Conservation (phyloP, 495 filamentous ascomycete genomes). For the Penicillium coprophilum region DNA sequence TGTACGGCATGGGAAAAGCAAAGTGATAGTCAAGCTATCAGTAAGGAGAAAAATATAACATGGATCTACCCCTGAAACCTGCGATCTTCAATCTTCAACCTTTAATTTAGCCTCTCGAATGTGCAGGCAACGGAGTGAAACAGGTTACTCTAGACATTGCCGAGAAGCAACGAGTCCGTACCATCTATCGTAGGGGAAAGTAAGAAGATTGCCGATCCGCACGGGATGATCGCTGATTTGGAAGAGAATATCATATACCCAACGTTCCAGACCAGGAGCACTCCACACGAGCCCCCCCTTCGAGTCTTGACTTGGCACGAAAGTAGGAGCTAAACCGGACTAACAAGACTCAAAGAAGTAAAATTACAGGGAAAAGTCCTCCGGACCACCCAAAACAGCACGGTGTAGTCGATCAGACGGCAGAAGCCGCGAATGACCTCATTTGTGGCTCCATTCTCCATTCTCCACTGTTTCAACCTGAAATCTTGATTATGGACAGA, state of each 20-base stretch:
- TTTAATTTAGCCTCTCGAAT: too few relatives aligned
- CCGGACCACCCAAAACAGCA: constrained; percentile 6
- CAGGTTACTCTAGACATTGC: background rate
- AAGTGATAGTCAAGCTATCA: background rate
- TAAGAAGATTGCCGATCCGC: background rate
- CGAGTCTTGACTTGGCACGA: background rate
- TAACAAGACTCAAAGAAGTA: background rate
- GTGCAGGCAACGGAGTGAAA: too few relatives aligned
- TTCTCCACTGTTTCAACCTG: constrained; percentile 12
- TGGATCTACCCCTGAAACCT: background rate
- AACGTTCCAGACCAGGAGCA: background rate
- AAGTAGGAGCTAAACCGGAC: background rate
- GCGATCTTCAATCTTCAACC: background rate
- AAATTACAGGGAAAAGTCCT: background rate
- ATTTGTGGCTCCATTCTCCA: too few relatives aligned
- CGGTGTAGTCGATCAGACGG: constrained; percentile 25
- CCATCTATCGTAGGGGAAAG: background rate
- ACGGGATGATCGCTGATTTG: background rate
- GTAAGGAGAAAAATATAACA: background rate
- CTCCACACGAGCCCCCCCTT: background rate
- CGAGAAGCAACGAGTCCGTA: background rate
- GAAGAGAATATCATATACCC: background rate
- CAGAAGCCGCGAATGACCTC: constrained; percentile 31
- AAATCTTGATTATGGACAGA: constrained; percentile 28
- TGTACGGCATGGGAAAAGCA: too few relatives aligned